Conservation (phyloP, 345 rosid genomes). For the Bretschneidera sinensis region DNA sequence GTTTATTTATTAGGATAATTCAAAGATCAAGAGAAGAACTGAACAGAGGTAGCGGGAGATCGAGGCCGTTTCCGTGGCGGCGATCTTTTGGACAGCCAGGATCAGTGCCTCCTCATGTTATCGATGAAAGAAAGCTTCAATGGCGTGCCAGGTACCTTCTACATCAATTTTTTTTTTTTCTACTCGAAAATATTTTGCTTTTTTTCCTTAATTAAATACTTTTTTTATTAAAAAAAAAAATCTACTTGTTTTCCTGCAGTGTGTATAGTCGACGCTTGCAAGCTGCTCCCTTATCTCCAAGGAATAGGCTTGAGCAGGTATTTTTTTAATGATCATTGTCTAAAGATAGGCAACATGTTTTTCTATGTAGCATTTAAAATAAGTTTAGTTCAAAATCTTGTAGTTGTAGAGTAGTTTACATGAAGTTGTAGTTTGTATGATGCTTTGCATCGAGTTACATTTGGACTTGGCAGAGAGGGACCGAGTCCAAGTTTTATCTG, state of each 20-base stretch:
- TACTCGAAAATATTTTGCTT: neutral
- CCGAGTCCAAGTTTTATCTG: no score
- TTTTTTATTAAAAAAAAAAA: no score
- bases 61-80: slow-evolving; percentile 54
- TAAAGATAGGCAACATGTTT: no score
- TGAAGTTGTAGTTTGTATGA: no score
- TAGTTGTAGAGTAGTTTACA: neutral
- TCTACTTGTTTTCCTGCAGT: no score
- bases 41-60: slow-evolving; percentile 17
- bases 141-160: slow-evolving; percentile 69
- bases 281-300: slow-evolving; percentile 44
- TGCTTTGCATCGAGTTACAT: no score
- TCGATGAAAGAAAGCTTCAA: slow-evolving; percentile 51
- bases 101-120: slow-evolving; percentile 34
- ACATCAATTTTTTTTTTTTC: neutral
- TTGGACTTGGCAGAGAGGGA: no score
- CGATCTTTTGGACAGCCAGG: slow-evolving; percentile 62
- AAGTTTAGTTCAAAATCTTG: no score
- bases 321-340: neutral
- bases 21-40: slow-evolving; percentile 32
- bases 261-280: slow-evolving; percentile 11
- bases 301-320: slow-evolving; percentile 35
- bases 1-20: slow-evolving; percentile 24
- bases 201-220: no score
- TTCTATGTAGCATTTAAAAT: no score